Evolutionary conservation across 352 stramenopile genomes (phyloP), one percentile per base, ranked within the genome.

Genomic region (Pythium phragmitis): DNA sequence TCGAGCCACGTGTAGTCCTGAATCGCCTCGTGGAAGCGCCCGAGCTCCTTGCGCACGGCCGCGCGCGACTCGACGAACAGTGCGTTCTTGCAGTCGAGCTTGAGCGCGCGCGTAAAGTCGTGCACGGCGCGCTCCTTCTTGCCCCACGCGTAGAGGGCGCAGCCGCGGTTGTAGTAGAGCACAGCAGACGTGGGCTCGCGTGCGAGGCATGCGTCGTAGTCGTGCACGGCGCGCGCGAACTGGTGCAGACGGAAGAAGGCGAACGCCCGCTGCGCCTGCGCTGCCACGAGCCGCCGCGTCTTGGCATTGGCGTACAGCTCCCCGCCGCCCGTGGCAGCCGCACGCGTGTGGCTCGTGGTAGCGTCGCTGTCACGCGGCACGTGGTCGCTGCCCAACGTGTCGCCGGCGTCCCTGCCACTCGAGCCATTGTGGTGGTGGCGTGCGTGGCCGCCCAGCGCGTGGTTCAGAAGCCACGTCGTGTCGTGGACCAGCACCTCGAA

Each of bases 1-100:
- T 86, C 75, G 11, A 89, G 73, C 76, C 80, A 86, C 13, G 75
- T 67, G 70, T 91, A 91, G 60, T 89, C 82, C 30, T 79, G 75
- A 46, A 91, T 91, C 9, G 82, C 80, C 57, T 91, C 80, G 30
- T 80, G 70, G 55, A 91, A 91, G 6, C 68, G 69, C 3, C 82
- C 80, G 59, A 87, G 71, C 63, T 86, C 75, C 33, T 87, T 87
- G 57, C 77, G 64, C 42, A 91, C 67, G 11, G 76, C 68, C 11
- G 80, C 82, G 34, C 82, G 76, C 65, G 78, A 89, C 61, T 91
- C 82, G 42, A 89, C 62, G 50, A 76, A 88, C 12, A 87, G 60
- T 39, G 69, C 54, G 57, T 88, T 91, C 60, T 85, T 87, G 49
- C 69, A 73, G 65, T 91, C 80, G 9, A 87, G 70, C 48, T 91